These are phyloP conservation scores for Daldinia decipiens DNA, from an alignment of 495 filamentous ascomycete species.

Conservation along the genomic window DNA sequence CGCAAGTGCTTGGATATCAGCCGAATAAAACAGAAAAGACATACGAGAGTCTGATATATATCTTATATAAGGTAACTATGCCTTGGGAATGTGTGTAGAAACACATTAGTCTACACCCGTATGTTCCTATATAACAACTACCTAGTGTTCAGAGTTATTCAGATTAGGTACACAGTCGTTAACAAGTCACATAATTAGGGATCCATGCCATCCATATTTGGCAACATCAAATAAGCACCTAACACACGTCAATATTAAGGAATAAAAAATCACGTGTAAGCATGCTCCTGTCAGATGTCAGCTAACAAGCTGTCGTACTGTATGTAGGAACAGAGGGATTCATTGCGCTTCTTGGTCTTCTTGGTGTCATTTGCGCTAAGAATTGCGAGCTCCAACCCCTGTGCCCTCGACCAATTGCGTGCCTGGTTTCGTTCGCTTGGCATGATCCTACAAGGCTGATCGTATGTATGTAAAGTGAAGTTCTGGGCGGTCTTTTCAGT, in stretches of 20 bases:
- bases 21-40: not conserved
- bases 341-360: conserved; percentile 12
- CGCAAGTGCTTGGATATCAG: not conserved
- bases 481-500: not conserved
- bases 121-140: conserved; percentile 3
- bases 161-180: conserved; percentile 2
- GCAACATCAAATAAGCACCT: not conserved
- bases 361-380: conserved; percentile 35
- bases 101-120: not conserved
- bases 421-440: conserved; percentile 21
- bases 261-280: not conserved
- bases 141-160: conserved; percentile 1
- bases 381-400: conserved; percentile 40
- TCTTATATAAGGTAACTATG: not conserved
- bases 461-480: conserved; percentile 8
- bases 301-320: not conserved
- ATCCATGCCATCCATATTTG: not conserved
- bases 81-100: not conserved
- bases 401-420: conserved; percentile 27
- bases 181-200: conserved; percentile 6
- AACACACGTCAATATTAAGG: not conserved
- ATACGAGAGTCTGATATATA: not conserved
- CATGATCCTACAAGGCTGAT: conserved; percentile 10
- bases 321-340: not conserved
- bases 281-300: not conserved